These are phyloP conservation scores for Cladophialophora chaetospira DNA, from an alignment of 2,329 filamentous ascomycete genomes.

Conservation along the genomic window DNA sequence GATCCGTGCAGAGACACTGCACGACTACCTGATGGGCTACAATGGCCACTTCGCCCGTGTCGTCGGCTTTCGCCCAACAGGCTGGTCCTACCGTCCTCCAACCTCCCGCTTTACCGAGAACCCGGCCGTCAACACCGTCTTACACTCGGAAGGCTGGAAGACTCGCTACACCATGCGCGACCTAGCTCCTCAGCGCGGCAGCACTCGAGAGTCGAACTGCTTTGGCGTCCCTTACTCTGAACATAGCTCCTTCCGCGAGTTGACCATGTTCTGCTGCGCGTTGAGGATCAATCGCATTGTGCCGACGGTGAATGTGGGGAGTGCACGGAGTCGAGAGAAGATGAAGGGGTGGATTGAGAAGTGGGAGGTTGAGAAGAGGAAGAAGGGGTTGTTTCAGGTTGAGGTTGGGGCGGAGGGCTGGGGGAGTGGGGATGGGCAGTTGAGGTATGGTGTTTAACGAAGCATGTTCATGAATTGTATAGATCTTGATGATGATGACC, in stretches of 20 bases:
- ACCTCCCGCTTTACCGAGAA: constrained; percentile 63
- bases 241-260: constrained; percentile 90
- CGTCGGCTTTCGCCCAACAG: constrained; percentile 87
- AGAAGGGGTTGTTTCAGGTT: constrained; percentile 60
- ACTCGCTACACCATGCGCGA: constrained; percentile 71
- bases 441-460: constrained; percentile 29
- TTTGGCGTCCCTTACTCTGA: constrained; percentile 96
- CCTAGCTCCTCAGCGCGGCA: constrained; percentile 78
- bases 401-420: constrained; percentile 37
- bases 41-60: constrained; percentile 81
- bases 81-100: constrained; percentile 87
- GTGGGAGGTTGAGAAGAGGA: constrained; percentile 64
- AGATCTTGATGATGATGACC: no score
- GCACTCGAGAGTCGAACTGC: constrained; percentile 77
- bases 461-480: no score
- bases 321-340: constrained; percentile 61
- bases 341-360: constrained; percentile 69
- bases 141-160: constrained; percentile 73
- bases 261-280: constrained; percentile 89
- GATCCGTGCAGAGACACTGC: constrained; percentile 83
- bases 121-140: constrained; percentile 64
- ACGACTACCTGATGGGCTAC: constrained; percentile 81
- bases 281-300: constrained; percentile 86
- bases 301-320: constrained; percentile 87
- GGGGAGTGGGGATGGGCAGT: constrained; percentile 32